Evolutionary conservation across 2,329 filamentous ascomycete genomes (phyloP).

Genomic region (Nigrograna mackinnonii): DNA sequence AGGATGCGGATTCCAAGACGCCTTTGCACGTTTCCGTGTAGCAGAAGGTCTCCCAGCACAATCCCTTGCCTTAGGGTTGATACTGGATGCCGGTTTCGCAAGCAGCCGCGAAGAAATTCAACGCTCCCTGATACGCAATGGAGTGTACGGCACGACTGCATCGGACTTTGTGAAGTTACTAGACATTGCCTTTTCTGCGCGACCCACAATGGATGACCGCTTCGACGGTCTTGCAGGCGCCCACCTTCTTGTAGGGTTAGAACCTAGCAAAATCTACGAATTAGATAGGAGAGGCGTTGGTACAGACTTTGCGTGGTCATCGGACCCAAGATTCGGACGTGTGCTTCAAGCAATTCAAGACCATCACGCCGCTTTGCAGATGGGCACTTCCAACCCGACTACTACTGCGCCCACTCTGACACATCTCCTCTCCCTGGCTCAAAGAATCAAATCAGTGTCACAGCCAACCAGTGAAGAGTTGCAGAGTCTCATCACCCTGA

Average conservation of each 20-base stretch:
- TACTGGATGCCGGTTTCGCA: constrained; percentile 11
- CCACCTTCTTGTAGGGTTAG: background rate
- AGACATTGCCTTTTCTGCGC: background rate
- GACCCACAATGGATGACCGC: background rate
- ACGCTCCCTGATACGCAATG: constrained; percentile 5
- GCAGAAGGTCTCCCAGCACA: constrained; percentile 34
- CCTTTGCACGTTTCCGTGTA: constrained; percentile 20
- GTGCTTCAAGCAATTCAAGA: constrained; percentile 5
- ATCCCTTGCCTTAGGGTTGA: constrained; percentile 24
- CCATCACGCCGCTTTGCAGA: background rate
- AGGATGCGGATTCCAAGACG: constrained; percentile 43
- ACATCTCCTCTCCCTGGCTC: background rate
- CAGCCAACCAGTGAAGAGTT: background rate
- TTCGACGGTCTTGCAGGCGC: background rate
- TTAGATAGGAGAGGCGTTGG: constrained; percentile 2
- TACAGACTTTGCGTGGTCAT: constrained; percentile 6
- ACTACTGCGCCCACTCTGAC: background rate
- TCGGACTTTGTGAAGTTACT: background rate
- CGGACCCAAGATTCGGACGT: constrained; percentile 6
- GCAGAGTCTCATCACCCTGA: background rate
- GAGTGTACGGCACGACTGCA: constrained; percentile 1
- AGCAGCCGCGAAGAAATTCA: constrained; percentile 7
- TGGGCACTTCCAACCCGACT: background rate
- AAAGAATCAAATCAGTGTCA: background rate
- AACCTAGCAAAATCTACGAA: constrained; percentile 7